Percentiles rank a stretch among this genome's conserved stretches.
Evolutionary conservation across 176 grass and related monocot genomes (phyloP).

Genomic region (Chrysopogon serrulatus): DNA sequence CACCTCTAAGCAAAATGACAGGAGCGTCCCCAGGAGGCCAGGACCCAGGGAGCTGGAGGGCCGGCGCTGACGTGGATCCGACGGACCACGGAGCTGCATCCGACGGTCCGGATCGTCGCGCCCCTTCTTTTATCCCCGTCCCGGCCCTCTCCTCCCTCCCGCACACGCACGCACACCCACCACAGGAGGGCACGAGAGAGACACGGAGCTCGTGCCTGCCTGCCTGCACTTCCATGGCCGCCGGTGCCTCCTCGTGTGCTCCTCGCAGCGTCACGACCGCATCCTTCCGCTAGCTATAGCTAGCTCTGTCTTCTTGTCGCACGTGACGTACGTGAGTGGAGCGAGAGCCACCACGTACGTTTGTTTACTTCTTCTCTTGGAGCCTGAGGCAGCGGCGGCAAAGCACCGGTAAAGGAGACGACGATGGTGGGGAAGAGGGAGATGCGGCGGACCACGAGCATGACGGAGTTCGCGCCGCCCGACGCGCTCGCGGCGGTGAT

Average conservation of each 20-base stretch:
- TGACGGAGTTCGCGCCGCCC: constrained; percentile 65
- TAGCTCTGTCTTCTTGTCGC: neutral
- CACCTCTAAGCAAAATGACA: neutral
- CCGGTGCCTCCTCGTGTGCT: neutral
- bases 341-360: no score
- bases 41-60: neutral
- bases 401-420: neutral
- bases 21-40: neutral
- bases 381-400: neutral
- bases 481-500: constrained; percentile 29
- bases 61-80: constrained; percentile 39
- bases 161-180: neutral
- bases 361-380: neutral
- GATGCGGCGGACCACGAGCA: constrained; percentile 74
- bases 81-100: constrained; percentile 32
- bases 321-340: no score
- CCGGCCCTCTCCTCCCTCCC: neutral
- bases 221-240: constrained; percentile 9
- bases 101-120: constrained; percentile 42
- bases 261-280: neutral
- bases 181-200: neutral
- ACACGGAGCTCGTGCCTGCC: neutral
- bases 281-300: neutral
- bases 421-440: constrained; percentile 59
- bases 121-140: constrained; percentile 45